A percentile compares a stretch with the other conserved stretches of the same genome.
Conservation (phyloP, 1,284 basidiomycete genomes). For the Blastosporella zonata region DNA sequence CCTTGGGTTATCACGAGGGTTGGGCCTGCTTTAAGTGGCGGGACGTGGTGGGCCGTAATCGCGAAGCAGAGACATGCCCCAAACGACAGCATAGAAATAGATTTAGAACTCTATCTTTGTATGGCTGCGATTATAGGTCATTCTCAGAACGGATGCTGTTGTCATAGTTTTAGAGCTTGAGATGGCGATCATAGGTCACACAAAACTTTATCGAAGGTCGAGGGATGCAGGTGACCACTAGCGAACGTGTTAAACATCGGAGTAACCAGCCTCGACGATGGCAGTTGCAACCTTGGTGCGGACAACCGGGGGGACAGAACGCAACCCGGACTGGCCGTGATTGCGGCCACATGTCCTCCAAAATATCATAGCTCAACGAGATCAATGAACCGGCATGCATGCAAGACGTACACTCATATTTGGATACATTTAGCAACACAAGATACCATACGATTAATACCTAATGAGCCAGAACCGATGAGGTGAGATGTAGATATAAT, state of each 20-base stretch:
- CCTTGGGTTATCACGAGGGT: neutral
- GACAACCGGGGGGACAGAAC: neutral
- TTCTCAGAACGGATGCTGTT: too few relatives aligned
- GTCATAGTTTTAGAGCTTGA: neutral
- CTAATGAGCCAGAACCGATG: conserved; percentile 4
- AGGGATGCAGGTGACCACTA: neutral
- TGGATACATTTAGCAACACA: conserved; percentile 1
- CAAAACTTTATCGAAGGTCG: neutral
- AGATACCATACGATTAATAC: conserved; percentile 13
- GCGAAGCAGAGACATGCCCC: too few relatives aligned
- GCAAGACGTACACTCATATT: conserved; percentile 10
- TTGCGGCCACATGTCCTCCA: neutral
- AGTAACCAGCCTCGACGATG: neutral
- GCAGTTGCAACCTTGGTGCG: too few relatives aligned
- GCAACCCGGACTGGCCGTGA: neutral
- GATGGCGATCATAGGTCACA: neutral
- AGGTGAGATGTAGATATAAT: neutral
- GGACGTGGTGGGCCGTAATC: too few relatives aligned
- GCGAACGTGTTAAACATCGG: conserved; percentile 2
- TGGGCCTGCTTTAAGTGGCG: neutral
- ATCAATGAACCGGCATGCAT: neutral
- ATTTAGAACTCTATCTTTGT: too few relatives aligned
- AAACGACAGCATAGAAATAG: neutral
- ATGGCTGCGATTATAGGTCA: too few relatives aligned
- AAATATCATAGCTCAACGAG: neutral